These are phyloP conservation scores for Mallotus japonicus DNA, from an alignment of 441 rosid species.

Conservation along the genomic window DNA sequence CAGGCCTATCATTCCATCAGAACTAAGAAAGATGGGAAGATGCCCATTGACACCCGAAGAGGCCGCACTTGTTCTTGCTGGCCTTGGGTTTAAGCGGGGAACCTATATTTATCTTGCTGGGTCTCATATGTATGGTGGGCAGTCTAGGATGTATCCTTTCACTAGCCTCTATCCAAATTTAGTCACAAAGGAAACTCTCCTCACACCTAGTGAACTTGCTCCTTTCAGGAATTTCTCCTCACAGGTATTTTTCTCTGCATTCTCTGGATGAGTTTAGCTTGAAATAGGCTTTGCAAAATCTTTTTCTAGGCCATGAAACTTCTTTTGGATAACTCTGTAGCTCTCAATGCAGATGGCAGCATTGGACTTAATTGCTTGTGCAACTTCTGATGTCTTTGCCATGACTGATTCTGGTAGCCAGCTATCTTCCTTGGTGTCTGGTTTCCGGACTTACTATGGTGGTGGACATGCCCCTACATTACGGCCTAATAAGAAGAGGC, in stretches of 20 bases:
- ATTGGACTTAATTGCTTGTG: constrained; percentile 81
- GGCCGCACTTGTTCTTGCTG: constrained; percentile 79
- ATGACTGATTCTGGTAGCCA: constrained; percentile 99
- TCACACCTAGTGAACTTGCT: constrained; percentile 65
- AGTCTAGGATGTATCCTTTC: constrained; percentile 67
- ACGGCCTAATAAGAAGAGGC: constrained; percentile 90
- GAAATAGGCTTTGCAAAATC: neutral
- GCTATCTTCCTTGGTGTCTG: constrained; percentile 82
- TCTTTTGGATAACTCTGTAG: no score
- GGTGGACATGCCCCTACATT: constrained; percentile 63
- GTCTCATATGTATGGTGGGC: constrained; percentile 66
- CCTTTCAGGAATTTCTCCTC: constrained; percentile 89
- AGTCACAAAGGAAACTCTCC: constrained; percentile 85
- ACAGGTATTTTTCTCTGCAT: constrained; percentile 42
- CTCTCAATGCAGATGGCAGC: constrained; percentile 73
- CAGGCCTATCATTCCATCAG: constrained; percentile 54
- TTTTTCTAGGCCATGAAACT: neutral
- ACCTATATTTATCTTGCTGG: constrained; percentile 85
- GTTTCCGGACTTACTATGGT: constrained; percentile 80
- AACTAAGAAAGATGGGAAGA: constrained; percentile 73
- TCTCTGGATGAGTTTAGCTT: neutral
- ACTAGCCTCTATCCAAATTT: constrained; percentile 77
- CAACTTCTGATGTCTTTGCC: constrained; percentile 85
- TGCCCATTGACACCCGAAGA: constrained; percentile 97
- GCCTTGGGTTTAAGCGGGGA: constrained; percentile 66